Evolutionary conservation across 177 flowering plant species (phyloP).

Genomic region (Vitis hybrid): DNA sequence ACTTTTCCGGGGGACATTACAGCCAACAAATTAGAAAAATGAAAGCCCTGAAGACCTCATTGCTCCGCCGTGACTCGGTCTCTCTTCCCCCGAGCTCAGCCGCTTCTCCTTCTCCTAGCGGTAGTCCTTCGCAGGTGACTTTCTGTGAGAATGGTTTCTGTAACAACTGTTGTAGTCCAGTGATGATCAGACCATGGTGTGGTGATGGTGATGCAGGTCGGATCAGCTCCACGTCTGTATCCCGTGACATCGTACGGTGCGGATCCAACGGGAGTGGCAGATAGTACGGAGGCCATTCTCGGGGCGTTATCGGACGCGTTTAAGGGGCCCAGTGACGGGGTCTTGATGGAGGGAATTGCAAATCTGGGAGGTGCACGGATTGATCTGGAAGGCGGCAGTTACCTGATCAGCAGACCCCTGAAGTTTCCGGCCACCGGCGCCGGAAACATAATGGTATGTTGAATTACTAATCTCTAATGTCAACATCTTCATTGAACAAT

Average conservation of each 20-base stretch:
- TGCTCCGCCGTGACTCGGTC: conserved; percentile 23
- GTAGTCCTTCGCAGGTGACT: not conserved
- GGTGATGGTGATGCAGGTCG: not conserved
- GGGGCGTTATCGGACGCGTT: conserved; percentile 67
- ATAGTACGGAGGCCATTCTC: conserved; percentile 75
- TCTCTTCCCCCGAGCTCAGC: conserved; percentile 8
- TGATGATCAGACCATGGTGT: too few species aligned
- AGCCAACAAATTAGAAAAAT: conserved; percentile 25
- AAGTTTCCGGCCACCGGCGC: conserved; percentile 60
- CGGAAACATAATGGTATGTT: conserved; percentile 75
- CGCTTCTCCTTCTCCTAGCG: conserved; percentile 6
- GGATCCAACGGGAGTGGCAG: conserved; percentile 77
- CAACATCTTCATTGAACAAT: not conserved
- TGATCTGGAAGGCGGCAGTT: conserved; percentile 78
- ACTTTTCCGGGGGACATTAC: conserved; percentile 3
- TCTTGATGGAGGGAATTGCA: conserved; percentile 55
- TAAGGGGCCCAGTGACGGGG: conserved; percentile 19
- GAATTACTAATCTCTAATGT: not conserved
- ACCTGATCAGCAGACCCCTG: conserved; percentile 66
- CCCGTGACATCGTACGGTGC: conserved; percentile 69
- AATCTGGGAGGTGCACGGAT: conserved; percentile 88
- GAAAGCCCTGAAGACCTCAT: conserved; percentile 27
- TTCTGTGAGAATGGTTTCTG: not conserved
- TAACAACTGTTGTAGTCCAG: not conserved
- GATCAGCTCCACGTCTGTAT: conserved; percentile 32